Conservation (phyloP, 805 yeast genomes). For the Kockiozyma suomiensis region DNA sequence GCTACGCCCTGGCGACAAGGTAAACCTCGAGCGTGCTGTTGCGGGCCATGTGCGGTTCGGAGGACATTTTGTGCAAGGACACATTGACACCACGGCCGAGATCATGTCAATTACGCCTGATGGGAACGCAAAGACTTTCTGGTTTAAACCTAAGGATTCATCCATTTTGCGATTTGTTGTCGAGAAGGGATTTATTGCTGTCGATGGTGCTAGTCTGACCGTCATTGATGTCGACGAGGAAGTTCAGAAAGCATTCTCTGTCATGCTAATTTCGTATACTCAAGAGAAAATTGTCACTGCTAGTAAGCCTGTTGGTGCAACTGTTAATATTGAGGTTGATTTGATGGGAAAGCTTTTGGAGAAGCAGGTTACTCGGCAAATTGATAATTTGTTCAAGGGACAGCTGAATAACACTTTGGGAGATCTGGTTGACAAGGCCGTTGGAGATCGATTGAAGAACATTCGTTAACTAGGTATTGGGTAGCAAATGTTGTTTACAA, state of each 20-base stretch:
- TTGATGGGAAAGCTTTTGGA: slow-evolving; percentile 89
- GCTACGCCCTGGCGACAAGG: slow-evolving; percentile 59
- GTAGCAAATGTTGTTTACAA: no score
- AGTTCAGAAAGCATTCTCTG: slow-evolving; percentile 56
- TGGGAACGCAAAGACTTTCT: slow-evolving; percentile 72
- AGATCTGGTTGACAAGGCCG: slow-evolving; percentile 51
- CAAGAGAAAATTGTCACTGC: slow-evolving; percentile 78
- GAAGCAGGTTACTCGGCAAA: slow-evolving; percentile 65
- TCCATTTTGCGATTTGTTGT: slow-evolving; percentile 72
- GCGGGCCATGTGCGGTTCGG: slow-evolving; percentile 82
- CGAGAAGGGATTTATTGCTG: slow-evolving; percentile 89
- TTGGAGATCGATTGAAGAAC: slow-evolving; percentile 48
- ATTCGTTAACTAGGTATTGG: neutral
- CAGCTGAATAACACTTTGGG: slow-evolving; percentile 55
- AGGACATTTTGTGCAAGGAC: slow-evolving; percentile 98
- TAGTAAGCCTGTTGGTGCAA: slow-evolving; percentile 58
- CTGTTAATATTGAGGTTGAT: slow-evolving; percentile 92
- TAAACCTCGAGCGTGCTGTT: slow-evolving; percentile 92
- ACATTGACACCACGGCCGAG: slow-evolving; percentile 84
- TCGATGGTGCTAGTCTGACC: slow-evolving; percentile 93
- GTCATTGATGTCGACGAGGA: slow-evolving; percentile 74
- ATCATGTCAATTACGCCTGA: slow-evolving; percentile 60
- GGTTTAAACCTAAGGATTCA: slow-evolving; percentile 57
- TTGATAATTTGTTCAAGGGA: slow-evolving; percentile 53
- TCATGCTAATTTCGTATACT: slow-evolving; percentile 90